phyloP scores from a whole-genome alignment of 371 early-diverging fungal genomes.

The Choanephora cucurbitarum region DNA sequence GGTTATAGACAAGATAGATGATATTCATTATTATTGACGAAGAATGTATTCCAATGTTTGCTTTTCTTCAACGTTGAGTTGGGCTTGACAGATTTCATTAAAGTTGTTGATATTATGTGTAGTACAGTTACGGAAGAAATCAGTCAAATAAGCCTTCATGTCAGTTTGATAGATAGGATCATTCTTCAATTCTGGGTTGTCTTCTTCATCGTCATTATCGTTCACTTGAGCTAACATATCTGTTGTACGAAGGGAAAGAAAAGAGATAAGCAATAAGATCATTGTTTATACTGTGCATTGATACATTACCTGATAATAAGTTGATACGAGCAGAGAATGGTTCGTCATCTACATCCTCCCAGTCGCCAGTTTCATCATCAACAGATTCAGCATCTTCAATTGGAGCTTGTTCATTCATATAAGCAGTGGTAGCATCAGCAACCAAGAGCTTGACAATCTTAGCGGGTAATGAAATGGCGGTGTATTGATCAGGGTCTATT shows the following conservation, averaged over 20 bases:
- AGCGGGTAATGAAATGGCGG: conserved; percentile 71
- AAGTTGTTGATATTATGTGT: conserved; percentile 62
- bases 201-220: conserved; percentile 69
- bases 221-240: conserved; percentile 54
- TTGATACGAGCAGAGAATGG: conserved; percentile 44
- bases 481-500: conserved; percentile 79
- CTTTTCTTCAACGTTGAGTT: conserved; percentile 42
- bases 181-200: conserved; percentile 70
- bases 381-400: conserved; percentile 49
- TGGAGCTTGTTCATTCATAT: conserved; percentile 44
- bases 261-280: no score
- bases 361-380: conserved; percentile 56
- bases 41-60: conserved; percentile 18
- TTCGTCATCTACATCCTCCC: conserved; percentile 63
- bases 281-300: no score
- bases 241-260: not conserved
- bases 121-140: conserved; percentile 74
- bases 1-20: no score
- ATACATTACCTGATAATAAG: conserved; percentile 51
- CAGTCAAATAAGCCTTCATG: conserved; percentile 64
- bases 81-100: conserved; percentile 43
- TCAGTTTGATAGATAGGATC: conserved; percentile 77
- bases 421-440: conserved; percentile 67
- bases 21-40: conserved; percentile 8
- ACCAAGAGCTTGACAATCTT: conserved; percentile 85